Evolutionary conservation across 225 moss, liverwort and hornwort species (phyloP).

Genomic region (Bryoerythrophyllum caledonicum): DNA sequence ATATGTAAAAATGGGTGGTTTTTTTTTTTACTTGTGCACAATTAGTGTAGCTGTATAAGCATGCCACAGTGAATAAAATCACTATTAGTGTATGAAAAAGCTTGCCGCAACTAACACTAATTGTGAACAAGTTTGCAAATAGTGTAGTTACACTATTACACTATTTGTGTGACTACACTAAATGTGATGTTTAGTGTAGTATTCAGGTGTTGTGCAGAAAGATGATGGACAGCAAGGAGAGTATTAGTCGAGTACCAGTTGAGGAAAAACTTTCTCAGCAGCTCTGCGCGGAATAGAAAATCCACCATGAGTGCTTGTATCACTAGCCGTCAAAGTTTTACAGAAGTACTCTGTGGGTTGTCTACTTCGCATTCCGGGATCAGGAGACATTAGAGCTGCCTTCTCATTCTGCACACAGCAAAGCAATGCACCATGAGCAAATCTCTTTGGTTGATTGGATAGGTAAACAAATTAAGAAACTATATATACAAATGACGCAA

Average conservation of each 20-base stretch:
- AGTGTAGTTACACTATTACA: too few relatives aligned
- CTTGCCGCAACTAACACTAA: too few relatives aligned
- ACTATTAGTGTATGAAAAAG: too few relatives aligned
- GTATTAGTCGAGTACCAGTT: constrained; percentile 35
- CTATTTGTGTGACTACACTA: too few relatives aligned
- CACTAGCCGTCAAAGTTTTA: constrained; percentile 66
- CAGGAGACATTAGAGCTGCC: constrained; percentile 50
- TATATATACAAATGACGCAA: not conserved
- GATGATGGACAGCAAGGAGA: constrained; percentile 1
- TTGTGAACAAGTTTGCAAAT: too few relatives aligned
- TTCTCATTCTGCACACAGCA: constrained; percentile 50
- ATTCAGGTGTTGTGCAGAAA: not conserved
- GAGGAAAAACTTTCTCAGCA: constrained; percentile 64
- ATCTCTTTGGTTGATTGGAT: constrained; percentile 4
- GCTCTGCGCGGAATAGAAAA: constrained; percentile 64
- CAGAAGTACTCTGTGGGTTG: constrained; percentile 64
- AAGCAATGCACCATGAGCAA: constrained; percentile 3
- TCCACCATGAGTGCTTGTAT: constrained; percentile 64
- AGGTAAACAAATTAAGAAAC: not conserved
- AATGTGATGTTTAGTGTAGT: too few relatives aligned
- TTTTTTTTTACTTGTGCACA: too few relatives aligned
- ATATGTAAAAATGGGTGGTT: too few relatives aligned
- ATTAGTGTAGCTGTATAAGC: too few relatives aligned
- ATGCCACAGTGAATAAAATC: too few relatives aligned
- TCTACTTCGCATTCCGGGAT: constrained; percentile 43